Percentiles rank a stretch among this genome's conserved stretches.
phyloP scores from a whole-genome alignment of 768 basidiomycete species.

The Hericium alpestre region DNA sequence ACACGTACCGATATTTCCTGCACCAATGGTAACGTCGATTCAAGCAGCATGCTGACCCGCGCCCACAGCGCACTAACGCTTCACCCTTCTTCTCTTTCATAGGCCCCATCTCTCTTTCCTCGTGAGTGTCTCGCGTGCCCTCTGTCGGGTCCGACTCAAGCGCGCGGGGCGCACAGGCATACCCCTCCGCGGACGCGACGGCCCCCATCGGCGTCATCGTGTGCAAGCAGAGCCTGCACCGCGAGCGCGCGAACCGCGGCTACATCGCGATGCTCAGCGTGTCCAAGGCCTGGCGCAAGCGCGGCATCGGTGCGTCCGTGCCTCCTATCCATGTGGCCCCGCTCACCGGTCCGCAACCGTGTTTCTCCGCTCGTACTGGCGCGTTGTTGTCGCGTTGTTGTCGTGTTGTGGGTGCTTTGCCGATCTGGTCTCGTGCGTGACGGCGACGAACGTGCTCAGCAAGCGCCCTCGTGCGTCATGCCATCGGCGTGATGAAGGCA shows the following conservation, averaged over 20 bases:
- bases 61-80: constrained; percentile 18
- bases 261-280: constrained; percentile 99
- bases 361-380: constrained; percentile 13
- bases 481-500: constrained; percentile 75
- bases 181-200: constrained; percentile 18
- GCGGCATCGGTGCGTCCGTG: constrained; percentile 72
- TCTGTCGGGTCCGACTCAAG: neutral
- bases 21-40: constrained; percentile 72
- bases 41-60: neutral
- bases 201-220: constrained; percentile 84
- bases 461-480: constrained; percentile 61
- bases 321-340: neutral
- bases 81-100: constrained; percentile 6
- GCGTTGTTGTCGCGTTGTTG: constrained; percentile 28
- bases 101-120: constrained; percentile 90
- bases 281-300: constrained; percentile 70
- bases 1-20: constrained; percentile 95
- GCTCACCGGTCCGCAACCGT: neutral
- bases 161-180: neutral
- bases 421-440: constrained; percentile 15
- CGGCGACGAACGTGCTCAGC: constrained; percentile 18
- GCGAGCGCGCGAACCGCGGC: constrained; percentile 65
- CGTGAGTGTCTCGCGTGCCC: constrained; percentile 26
- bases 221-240: constrained; percentile 92
- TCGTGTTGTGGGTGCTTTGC: constrained; percentile 21